Evolutionary conservation across 352 stramenopile genomes (phyloP).

Genomic region (Phytophthora citrophthora): DNA sequence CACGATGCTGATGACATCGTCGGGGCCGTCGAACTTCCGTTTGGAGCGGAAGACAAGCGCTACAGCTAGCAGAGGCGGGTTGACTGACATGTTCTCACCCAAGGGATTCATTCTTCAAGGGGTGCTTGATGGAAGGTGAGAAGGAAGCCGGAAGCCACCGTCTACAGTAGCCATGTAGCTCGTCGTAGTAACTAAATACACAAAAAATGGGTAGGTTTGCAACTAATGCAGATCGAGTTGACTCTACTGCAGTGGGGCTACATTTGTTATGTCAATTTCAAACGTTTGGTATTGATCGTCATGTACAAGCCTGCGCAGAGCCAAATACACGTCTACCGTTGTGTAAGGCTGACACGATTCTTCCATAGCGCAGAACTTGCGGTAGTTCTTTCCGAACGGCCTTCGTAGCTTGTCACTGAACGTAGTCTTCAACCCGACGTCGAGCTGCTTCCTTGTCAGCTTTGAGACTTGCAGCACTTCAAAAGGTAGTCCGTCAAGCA

Average conservation of each 20-base stretch:
- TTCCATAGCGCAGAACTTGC: constrained; percentile 48
- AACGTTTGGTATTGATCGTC: constrained; percentile 23
- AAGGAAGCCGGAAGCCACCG: too few species aligned
- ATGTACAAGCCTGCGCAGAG: constrained; percentile 41
- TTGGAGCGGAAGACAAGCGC: too few species aligned
- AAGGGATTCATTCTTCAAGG: too few species aligned
- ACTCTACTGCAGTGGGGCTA: neutral
- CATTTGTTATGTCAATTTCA: constrained; percentile 16
- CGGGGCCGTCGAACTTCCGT: too few species aligned
- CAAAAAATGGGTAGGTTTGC: too few species aligned
- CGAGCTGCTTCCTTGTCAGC: constrained; percentile 22
- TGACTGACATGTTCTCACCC: too few species aligned
- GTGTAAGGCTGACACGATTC: constrained; percentile 39
- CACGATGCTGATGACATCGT: too few species aligned
- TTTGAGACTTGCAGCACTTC: constrained; percentile 13
- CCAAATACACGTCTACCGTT: constrained; percentile 4
- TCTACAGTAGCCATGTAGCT: too few species aligned
- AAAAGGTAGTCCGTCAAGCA: constrained; percentile 53
- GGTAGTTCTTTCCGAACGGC: constrained; percentile 44
- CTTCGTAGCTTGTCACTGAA: constrained; percentile 35
- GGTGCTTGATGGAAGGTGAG: too few species aligned
- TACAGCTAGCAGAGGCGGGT: too few species aligned
- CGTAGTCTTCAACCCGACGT: constrained; percentile 24
- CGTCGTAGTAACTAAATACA: too few species aligned
- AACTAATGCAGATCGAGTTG: too few species aligned